A percentile compares a stretch with the other conserved stretches of the same genome.
These are phyloP conservation scores for Curvularia sp. DNA, from an alignment of 2,329 filamentous ascomycete genomes.

Conservation along the genomic window DNA sequence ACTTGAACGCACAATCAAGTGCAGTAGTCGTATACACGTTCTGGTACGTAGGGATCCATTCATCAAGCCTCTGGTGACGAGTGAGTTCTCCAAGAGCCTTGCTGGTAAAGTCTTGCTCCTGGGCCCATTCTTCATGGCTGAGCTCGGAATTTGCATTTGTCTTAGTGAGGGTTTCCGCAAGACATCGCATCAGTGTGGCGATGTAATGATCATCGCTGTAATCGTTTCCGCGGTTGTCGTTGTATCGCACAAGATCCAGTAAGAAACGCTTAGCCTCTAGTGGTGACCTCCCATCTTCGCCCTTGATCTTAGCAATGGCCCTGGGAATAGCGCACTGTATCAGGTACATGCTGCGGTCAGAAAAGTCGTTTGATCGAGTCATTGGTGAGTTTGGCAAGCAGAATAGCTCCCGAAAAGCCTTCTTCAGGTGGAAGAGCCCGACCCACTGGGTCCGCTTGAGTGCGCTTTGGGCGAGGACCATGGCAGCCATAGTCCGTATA, in stretches of 20 bases:
- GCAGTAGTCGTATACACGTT: conserved; percentile 69
- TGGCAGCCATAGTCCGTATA: conserved; percentile 84
- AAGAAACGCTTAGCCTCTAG: conserved; percentile 81
- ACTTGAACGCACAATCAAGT: conserved; percentile 64
- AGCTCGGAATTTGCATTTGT: conserved; percentile 51
- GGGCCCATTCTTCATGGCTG: conserved; percentile 55
- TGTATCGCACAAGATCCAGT: conserved; percentile 87
- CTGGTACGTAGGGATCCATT: conserved; percentile 71
- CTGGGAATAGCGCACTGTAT: conserved; percentile 84
- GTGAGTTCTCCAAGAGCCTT: conserved; percentile 68
- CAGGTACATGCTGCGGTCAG: conserved; percentile 82
- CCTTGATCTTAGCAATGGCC: conserved; percentile 79
- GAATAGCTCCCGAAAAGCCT: conserved; percentile 86
- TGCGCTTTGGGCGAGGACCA: conserved; percentile 78
- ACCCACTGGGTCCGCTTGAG: conserved; percentile 67
- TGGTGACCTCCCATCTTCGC: conserved; percentile 77
- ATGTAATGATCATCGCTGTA: conserved; percentile 93
- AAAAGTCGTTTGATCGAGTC: conserved; percentile 89
- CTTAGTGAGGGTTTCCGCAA: conserved; percentile 62
- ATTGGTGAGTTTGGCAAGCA: conserved; percentile 80
- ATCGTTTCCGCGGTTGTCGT: conserved; percentile 90
- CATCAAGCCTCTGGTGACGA: conserved; percentile 69
- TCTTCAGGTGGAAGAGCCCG: conserved; percentile 83
- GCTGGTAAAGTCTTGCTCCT: conserved; percentile 62
- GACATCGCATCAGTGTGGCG: conserved; percentile 73